A percentile compares a stretch with the other conserved stretches of the same genome.
These are phyloP conservation scores for Tolypocladium tropicale DNA, from an alignment of 2,329 filamentous ascomycete species.

Conservation along the genomic window DNA sequence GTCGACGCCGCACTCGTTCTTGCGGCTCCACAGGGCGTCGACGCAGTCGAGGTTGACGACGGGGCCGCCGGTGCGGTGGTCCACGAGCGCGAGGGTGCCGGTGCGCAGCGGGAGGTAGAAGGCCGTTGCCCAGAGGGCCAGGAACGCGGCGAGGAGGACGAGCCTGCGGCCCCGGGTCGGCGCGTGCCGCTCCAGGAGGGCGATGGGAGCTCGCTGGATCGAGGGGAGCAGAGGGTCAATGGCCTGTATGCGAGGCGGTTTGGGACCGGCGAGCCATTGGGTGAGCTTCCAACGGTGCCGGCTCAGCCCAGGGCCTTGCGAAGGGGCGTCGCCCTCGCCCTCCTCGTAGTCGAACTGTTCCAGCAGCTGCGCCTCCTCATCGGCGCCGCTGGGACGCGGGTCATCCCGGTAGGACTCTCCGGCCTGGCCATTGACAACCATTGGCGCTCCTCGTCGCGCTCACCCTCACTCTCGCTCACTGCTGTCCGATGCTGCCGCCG, in stretches of 20 bases:
- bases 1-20: constrained; percentile 66
- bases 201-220: background rate
- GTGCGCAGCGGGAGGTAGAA: constrained; percentile 60
- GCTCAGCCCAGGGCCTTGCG: background rate
- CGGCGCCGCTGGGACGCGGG: background rate
- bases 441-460: background rate
- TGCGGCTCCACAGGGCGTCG: constrained; percentile 58
- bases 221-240: background rate
- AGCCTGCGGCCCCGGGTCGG: background rate
- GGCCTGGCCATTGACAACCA: background rate
- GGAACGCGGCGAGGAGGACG: constrained; percentile 44
- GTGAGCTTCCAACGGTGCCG: background rate
- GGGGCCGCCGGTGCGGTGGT: constrained; percentile 55
- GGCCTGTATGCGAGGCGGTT: background rate
- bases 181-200: background rate
- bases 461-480: background rate
- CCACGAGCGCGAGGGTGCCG: constrained; percentile 47
- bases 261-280: background rate
- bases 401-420: background rate
- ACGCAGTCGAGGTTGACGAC: constrained; percentile 56
- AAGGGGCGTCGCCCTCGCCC: background rate
- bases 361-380: background rate
- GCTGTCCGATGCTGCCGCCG: too few relatives aligned
- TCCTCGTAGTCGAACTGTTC: background rate
- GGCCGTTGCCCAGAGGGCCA: constrained; percentile 56